Evolutionary conservation across 495 filamentous ascomycete genomes (phyloP).

Genomic region (Zalerion maritima): DNA sequence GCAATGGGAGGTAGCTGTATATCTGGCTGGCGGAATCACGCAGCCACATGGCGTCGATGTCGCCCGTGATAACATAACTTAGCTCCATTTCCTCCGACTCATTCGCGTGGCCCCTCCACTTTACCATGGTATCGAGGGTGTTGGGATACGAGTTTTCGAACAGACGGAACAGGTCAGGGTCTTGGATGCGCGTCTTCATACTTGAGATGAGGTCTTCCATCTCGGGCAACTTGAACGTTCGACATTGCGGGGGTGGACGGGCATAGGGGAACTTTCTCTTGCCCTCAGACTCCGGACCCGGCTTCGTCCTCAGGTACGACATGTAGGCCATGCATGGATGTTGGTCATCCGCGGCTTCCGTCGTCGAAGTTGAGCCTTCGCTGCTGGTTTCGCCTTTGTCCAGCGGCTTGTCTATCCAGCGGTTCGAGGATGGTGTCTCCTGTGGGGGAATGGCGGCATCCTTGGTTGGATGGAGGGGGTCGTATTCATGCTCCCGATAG

Average conservation of each 20-base stretch:
- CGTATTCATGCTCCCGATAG: too few species aligned
- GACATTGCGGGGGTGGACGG: constrained; percentile 39
- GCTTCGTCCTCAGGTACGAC: too few species aligned
- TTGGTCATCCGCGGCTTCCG: too few species aligned
- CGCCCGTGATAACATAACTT: constrained; percentile 48
- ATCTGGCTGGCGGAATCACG: constrained; percentile 49
- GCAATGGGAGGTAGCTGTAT: constrained; percentile 41
- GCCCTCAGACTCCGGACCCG: constrained; percentile 24
- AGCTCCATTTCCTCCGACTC: constrained; percentile 37
- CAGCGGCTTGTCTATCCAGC: too few species aligned
- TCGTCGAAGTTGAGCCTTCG: too few species aligned
- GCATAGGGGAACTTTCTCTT: constrained; percentile 36
- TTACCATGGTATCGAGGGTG: constrained; percentile 47
- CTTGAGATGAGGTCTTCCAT: constrained; percentile 37
- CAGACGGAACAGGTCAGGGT: constrained; percentile 45
- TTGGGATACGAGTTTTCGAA: constrained; percentile 49
- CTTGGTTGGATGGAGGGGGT: too few species aligned
- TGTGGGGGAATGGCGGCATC: too few species aligned
- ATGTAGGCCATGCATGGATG: too few species aligned
- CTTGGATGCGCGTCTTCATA: constrained; percentile 31
- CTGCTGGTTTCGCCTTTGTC: too few species aligned
- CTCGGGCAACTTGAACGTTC: constrained; percentile 38
- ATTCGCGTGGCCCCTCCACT: constrained; percentile 41
- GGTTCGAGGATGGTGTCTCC: too few species aligned
- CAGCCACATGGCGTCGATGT: constrained; percentile 55